These are phyloP conservation scores for Beauveria australis DNA, from an alignment of 2,329 filamentous ascomycete genomes.

Conservation along the genomic window DNA sequence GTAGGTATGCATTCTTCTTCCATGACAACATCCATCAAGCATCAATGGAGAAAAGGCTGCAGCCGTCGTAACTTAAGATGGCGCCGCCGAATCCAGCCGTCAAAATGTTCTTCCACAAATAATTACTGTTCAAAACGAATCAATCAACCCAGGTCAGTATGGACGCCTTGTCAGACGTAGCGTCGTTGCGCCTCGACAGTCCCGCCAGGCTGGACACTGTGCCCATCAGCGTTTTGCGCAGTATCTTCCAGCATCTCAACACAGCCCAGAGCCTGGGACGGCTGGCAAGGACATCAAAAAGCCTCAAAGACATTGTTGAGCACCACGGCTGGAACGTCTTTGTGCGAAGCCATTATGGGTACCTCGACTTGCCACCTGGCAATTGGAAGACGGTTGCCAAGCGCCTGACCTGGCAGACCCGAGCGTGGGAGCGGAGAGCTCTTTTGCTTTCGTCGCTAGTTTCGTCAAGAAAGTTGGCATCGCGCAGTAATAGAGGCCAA, in stretches of 20 bases:
- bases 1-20: not conserved
- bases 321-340: slow-evolving; percentile 36
- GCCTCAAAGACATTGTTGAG: slow-evolving; percentile 25
- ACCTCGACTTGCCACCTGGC: slow-evolving; percentile 22
- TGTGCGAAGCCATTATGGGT: slow-evolving; percentile 29
- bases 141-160: not conserved
- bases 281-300: slow-evolving; percentile 27
- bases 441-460: slow-evolving; percentile 19
- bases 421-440: slow-evolving; percentile 35
- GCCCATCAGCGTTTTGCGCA: slow-evolving; percentile 33
- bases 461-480: not conserved
- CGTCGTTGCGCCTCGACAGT: slow-evolving; percentile 3
- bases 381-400: slow-evolving; percentile 28
- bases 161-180: not conserved
- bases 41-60: not conserved
- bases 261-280: slow-evolving; percentile 31
- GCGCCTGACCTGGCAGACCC: slow-evolving; percentile 32
- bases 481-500: not conserved
- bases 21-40: not conserved
- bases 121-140: not conserved
- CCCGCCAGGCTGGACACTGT: slow-evolving; percentile 23
- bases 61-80: not conserved
- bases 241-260: slow-evolving; percentile 31
- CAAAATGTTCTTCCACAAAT: not conserved
- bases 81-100: not conserved